Evolutionary conservation across 73 alveolate species (phyloP), one percentile per base, ranked within the genome.

Genomic region (Blepharisma japonicum): DNA sequence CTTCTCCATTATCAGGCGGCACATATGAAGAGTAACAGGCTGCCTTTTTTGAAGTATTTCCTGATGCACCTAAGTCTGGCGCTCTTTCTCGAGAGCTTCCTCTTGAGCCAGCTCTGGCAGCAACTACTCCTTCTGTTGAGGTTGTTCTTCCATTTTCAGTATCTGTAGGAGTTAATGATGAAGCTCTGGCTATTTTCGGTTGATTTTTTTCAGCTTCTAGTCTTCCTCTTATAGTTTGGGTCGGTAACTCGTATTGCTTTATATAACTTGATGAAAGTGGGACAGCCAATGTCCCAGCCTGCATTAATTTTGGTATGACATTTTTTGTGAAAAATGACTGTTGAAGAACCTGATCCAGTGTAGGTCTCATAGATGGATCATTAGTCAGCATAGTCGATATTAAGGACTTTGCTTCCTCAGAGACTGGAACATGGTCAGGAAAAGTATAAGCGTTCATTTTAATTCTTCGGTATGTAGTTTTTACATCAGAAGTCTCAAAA

Each of bases 401-500:
- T 46, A 93, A 79, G 71, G 78, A 81, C 86, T 83, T 89, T 6
- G 93, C 91, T 23, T 77, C 80, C 25, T 83, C 68, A 20, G 96
- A 86, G 9, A 88, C 74, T 71, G 78, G 71, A 23, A 92, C 86
- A 71, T 89, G 89, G 7, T 94, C 97, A 11, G 94, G 96, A 47
- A 89, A 91, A 9, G 87, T 42, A 72, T 82, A 94, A n/a, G 86
- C 83, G 71, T 84, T 90, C 72, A 70, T 77, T 71, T 87, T 89
- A 45, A 94, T 92, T 78, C 87, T 86, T 38, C 86, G 74, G 71
- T 91, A 94, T 21, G 97, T 92, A 20, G 90, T 85, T 77, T 89
- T 92, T 5, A 93, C 94, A 82, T 93, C 95, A 45, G 55, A 79
- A 38, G 97, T 86, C 78, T 94, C 96, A 79, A 92, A 94, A 23